These are phyloP conservation scores for Meredithiella fracta DNA, from an alignment of 2,329 filamentous ascomycete genomes.

Conservation along the genomic window DNA sequence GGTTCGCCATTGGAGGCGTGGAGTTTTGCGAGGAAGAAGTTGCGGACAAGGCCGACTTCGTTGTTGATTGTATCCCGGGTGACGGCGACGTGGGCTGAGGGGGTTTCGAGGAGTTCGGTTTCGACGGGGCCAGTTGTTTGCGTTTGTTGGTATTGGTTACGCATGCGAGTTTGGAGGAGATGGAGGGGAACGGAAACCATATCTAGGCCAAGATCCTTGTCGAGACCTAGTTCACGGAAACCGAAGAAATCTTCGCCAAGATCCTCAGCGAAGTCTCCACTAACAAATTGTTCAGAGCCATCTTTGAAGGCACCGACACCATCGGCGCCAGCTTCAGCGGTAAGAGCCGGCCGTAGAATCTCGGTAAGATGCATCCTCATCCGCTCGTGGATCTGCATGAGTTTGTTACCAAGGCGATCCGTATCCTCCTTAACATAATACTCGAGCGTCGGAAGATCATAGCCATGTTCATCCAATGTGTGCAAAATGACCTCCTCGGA, in stretches of 20 bases:
- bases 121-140: slow-evolving; percentile 43
- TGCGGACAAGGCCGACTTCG: slow-evolving; percentile 75
- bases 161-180: slow-evolving; percentile 78
- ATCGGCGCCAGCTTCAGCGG: slow-evolving; percentile 56
- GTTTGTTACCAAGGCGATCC: slow-evolving; percentile 66
- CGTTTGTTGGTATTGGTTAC: slow-evolving; percentile 69
- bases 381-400: slow-evolving; percentile 74
- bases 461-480: slow-evolving; percentile 66
- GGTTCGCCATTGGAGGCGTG: slow-evolving; percentile 50
- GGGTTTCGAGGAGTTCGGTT: slow-evolving; percentile 47
- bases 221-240: slow-evolving; percentile 85
- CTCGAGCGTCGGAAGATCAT: slow-evolving; percentile 67
- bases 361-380: slow-evolving; percentile 92
- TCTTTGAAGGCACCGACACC: slow-evolving; percentile 88
- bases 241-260: slow-evolving; percentile 98
- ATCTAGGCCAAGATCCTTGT: slow-evolving; percentile 76
- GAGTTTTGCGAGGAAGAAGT: slow-evolving; percentile 82
- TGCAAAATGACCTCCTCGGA: slow-evolving; percentile 79
- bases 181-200: slow-evolving; percentile 85
- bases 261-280: slow-evolving; percentile 93
- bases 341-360: slow-evolving; percentile 73
- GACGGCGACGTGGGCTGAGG: slow-evolving; percentile 58
- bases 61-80: slow-evolving; percentile 59
- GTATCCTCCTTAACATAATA: slow-evolving; percentile 83
- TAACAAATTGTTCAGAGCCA: slow-evolving; percentile 90